These are phyloP conservation scores for Capillidium rhysosporum DNA, from an alignment of 371 early-diverging fungal species.

Conservation along the genomic window DNA sequence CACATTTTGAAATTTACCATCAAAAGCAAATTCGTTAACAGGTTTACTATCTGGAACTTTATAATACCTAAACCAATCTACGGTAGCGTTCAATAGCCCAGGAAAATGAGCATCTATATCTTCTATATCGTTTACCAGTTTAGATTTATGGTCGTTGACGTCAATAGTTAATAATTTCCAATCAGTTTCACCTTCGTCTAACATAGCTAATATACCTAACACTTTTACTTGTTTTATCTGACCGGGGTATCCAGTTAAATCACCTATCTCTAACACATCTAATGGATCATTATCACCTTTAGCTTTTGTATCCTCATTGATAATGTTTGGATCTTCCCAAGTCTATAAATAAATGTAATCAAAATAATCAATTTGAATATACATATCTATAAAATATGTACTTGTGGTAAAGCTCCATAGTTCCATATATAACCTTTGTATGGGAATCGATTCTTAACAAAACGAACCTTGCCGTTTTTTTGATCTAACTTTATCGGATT, in stretches of 20 bases:
- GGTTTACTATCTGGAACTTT: conserved; percentile 99
- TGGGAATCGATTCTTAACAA: conserved; percentile 98
- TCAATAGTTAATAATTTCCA: conserved; percentile 98
- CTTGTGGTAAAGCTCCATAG: conserved; percentile 96
- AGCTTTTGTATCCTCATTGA: conserved; percentile 72
- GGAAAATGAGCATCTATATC: conserved; percentile 94
- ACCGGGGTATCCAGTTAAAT: conserved; percentile 67
- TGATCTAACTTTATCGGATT: conserved; percentile 99
- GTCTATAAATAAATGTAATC: conserved; percentile 30
- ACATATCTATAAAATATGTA: too few relatives aligned
- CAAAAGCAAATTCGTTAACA: conserved; percentile 95
- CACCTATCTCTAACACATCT: conserved; percentile 97
- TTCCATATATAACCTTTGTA: conserved; percentile 99
- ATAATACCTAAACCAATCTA: conserved; percentile 98
- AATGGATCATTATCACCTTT: conserved; percentile 97
- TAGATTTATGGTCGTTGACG: conserved; percentile 79
- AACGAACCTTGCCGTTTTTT: conserved; percentile 97
- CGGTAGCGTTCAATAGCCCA: conserved; percentile 84
- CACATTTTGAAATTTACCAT: conserved; percentile 74
- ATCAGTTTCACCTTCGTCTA: conserved; percentile 99
- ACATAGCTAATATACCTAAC: conserved; percentile 90
- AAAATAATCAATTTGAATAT: too few relatives aligned
- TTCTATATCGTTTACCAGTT: conserved; percentile 85
- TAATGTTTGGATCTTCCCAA: conserved; percentile 91
- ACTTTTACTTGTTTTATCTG: conserved; percentile 98